Evolutionary conservation across 179 eudicot species (phyloP), one percentile per base, ranked within the genome.

Genomic region (Beta corolliflora): DNA sequence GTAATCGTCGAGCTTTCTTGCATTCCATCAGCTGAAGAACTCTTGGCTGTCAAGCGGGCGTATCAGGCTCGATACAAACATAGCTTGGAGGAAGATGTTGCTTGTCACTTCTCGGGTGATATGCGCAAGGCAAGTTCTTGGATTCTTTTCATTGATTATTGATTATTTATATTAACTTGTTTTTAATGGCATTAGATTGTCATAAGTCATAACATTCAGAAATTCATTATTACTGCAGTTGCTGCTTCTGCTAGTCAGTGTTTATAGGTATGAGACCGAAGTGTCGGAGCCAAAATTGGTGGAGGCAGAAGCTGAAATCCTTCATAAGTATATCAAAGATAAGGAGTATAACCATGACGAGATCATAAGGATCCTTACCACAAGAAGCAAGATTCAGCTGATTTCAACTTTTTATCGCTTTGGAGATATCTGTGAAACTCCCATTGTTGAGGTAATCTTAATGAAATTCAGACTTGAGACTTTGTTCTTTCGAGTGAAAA

Each of bases 321-420:
- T 95, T 77, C 81, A 84, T 75, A 78, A 83, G 7, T 87, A 86
- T 19, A 84, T 94, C 80, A 73, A 85, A 50, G 91, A 91, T 2
- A 91, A 92, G 88, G 84, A 48, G 2, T 86, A 84, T 15, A 88
- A 84, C 75, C 86, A 91, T 80, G 97, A 93, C 11, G 97, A 94
- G 74, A 73, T 93, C 53, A 50, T 91, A 3, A 88, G 98, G 82
- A 91, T 94, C 54, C 54, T 94, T 23, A 86, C 91, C 52, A 93
- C 97, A 36, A 91, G 98, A 86, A 94, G 96, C 90, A 91, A 88
- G 84, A 87, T 91, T 48, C 98, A 94, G 77, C 89, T 94, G 55
- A 45, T 87, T n/a, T 90, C 98, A 1, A 93, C 94, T 25, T 87
- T 92, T 74, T 94, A 90, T 82, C 87, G 84, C 58, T 95, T 83